phyloP scores from a whole-genome alignment of 2,329 filamentous ascomycete genomes.

The Ascochyta lentis region DNA sequence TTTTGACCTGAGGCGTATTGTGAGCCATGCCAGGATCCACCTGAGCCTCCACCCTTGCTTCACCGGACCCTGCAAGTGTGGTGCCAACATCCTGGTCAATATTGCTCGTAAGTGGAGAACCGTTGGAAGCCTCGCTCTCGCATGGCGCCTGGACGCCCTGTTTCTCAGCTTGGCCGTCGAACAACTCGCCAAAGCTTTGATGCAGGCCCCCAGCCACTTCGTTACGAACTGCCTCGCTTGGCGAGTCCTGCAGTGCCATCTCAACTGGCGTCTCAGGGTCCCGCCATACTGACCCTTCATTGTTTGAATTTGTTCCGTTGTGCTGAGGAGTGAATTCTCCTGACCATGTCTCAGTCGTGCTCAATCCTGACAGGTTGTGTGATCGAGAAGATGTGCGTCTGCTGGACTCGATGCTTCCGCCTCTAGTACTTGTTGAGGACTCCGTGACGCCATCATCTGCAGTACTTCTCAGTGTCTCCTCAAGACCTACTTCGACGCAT shows the following conservation, averaged over 20 bases:
- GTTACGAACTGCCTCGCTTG: background rate
- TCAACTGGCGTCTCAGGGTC: background rate
- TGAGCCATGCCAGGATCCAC: slow-evolving; percentile 1
- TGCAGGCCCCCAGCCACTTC: background rate
- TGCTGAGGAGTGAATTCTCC: background rate
- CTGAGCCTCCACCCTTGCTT: background rate
- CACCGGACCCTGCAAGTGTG: background rate
- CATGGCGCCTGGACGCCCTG: background rate
- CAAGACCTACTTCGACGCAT: background rate
- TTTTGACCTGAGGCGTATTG: background rate
- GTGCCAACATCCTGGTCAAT: background rate
- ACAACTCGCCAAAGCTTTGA: background rate
- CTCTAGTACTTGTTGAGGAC: background rate
- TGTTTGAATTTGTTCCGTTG: background rate
- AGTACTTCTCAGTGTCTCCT: background rate
- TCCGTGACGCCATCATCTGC: background rate
- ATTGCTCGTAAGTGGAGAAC: background rate
- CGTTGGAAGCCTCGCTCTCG: background rate
- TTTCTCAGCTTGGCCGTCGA: background rate
- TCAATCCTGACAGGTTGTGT: background rate
- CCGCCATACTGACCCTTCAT: background rate
- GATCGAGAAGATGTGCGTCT: background rate
- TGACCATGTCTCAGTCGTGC: background rate
- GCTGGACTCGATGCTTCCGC: background rate
- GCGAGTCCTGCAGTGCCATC: background rate